Base-by-base conservation (phyloP, 768 basidiomycete species). In the Gyrodon lividus region DNA sequence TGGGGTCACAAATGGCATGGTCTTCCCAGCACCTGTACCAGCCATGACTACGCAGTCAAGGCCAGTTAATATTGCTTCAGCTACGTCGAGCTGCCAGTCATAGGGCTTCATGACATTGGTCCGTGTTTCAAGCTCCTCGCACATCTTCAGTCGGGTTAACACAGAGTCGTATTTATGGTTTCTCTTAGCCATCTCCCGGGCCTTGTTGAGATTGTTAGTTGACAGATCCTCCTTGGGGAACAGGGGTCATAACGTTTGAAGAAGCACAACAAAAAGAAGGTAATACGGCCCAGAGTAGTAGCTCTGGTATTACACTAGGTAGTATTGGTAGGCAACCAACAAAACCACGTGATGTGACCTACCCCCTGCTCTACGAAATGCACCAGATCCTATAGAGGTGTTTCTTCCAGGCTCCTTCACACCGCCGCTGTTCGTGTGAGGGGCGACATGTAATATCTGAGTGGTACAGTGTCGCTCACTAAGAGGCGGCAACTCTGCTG, bases 1-100 rank as follows among this genome's bases (percentile, higher is more conserved):
- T 7, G 24, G 24, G 4, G 62, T 50, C 7, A 59, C 33, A 35
- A 61, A 62, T 2, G 61, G 59, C 24, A 59, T 56, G 3, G 60
- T 63, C 43, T 62, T 64, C 34, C 62, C 59, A 13, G 24, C 24
- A 26, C 24, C 24, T 26, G 24, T 26, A 26, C 24, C 24, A 26
- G 24, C 24, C 24, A 26, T 43, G 2, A 57, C 48, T 6, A 42
- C 14, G 12, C 17, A 35, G 43, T 57, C 56, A 14, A 57, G 39
- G 16, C 56, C 56, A 30, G 57, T 42, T 9, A 57, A 24, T 19
- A 56, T 28, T 10, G 56, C 56, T 37, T 57, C 56, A 10, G 56
- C 48, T 22, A 57, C 48, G 24, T 57, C 38, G 14, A 57, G 43
- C 28, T 57, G 56, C 56, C 56, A 57, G 12, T 22, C 22, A 41